Evolutionary conservation across 257 asterid species (phyloP), one percentile per base, ranked within the genome.

Genomic region (Lavandula angustifolia): DNA sequence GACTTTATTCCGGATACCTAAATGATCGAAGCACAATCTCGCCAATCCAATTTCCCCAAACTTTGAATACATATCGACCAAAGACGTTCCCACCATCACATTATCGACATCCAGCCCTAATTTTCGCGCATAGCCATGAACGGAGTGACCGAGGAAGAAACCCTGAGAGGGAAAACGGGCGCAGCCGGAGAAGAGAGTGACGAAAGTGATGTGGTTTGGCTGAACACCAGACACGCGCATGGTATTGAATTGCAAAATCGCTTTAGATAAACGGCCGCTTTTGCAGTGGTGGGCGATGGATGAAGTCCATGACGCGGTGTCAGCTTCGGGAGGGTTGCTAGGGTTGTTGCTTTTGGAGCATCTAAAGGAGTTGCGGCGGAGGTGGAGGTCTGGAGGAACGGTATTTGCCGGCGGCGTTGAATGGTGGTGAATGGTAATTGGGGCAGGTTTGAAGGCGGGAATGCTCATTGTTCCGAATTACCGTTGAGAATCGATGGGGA

Each of bases 301-400:
- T 3, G 90, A 81, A 60, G 96, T 84, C 95, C 96, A 87, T 27
- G 92, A 85, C 49, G 88, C 88, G 18, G 85, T 69, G 41, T 77
- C 46, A 32, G 75, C 65, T 63, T 73, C 77, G 22, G 35, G 49
- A 54, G 62, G 61, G 43, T 4, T 12, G 54, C 38, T 66, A 0
- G 58, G 38, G 29, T 42, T 52, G 42, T 51, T 66, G 44, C 46
- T 46, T n/a, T 27, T 72, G 64, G 71, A 57, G 62, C 6, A 64
- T 47, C 61, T 75, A 13, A 48, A 34, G 57, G 70, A 31, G 29
- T 13, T 3, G 3, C 17, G 53, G 43, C 33, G 71, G 57, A 54
- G 62, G 54, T 11, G 71, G 57, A n/a, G 71, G 35, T 58, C 73
- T 34, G 71, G 43, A 47, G 73, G 62, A 27, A 7, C 34, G 9